A percentile compares a stretch with the other conserved stretches of the same genome.
phyloP scores from a whole-genome alignment of 371 early-diverging fungal genomes.

The Agmasoma carcini region DNA sequence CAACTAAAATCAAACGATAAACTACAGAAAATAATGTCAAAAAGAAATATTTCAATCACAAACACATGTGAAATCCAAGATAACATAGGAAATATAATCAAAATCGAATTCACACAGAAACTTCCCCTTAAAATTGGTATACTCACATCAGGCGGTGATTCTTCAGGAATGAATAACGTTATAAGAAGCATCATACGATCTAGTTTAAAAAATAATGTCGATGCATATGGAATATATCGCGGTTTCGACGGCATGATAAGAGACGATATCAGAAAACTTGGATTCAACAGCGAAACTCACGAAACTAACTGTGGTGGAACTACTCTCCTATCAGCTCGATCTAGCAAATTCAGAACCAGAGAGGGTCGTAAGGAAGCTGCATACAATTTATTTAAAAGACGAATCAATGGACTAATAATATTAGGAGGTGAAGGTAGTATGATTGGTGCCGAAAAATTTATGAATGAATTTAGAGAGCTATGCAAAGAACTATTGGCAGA shows the following conservation, averaged over 20 bases:
- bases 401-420: constrained; percentile 81
- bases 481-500: neutral
- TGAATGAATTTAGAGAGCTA: constrained; percentile 68
- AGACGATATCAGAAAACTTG: constrained; percentile 70
- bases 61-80: constrained; percentile 20
- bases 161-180: constrained; percentile 93
- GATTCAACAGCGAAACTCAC: constrained; percentile 73
- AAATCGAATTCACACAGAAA: constrained; percentile 19
- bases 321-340: constrained; percentile 82
- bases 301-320: constrained; percentile 75
- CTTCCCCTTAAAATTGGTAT: constrained; percentile 59
- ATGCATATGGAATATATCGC: constrained; percentile 59
- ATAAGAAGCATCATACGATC: constrained; percentile 81
- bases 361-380: constrained; percentile 74
- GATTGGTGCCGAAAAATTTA: constrained; percentile 78
- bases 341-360: constrained; percentile 64
- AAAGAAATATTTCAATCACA: no score
- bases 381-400: constrained; percentile 66
- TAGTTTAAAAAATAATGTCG: constrained; percentile 52
- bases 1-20: no score
- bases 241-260: constrained; percentile 90
- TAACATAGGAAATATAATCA: constrained; percentile 20
- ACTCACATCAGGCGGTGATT: constrained; percentile 91
- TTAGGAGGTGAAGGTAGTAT: constrained; percentile 95
- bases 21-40: no score